Evolutionary conservation across 2,329 filamentous ascomycete species (phyloP), one percentile per base, ranked within the genome.

Genomic region (Neopestalotiopsis clavispora): DNA sequence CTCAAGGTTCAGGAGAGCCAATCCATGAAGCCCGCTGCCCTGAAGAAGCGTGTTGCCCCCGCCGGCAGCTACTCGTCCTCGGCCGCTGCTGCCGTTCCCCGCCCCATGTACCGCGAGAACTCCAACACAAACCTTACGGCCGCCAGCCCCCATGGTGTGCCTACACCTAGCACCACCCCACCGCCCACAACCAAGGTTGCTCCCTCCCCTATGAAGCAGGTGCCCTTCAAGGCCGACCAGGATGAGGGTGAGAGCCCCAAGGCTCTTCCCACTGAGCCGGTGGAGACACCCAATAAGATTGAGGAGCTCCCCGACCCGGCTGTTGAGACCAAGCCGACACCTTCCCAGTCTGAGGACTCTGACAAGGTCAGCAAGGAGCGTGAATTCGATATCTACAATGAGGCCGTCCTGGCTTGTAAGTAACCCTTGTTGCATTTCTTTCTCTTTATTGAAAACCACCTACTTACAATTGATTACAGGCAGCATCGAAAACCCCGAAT

Each of bases 401-500:
- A 98, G 75, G 94, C 95, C 69, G 95, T 93, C 17, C 85, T 99
- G 79, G 90, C 91, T 76, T 99, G 96, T 91, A 85, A 90, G 90
- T 86, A 67, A 62, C 30, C n/a, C 13, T 38, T 23, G 7, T 40
- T 23, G 13, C 17, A 5, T 13, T 23, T 42, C 13, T 42, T 13
- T n/a, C 32, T 13, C 60, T 12, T 28, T 12, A 9, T 57, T n/a
- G n/a, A 60, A 14, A n/a, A 40, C 52, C 40, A 28, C 20, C 45
- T 20, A 70, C 77, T 83, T 77, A 85, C 78, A 74, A 75, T 17
- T 38, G 34, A 38, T 52, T 62, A 75, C 69, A 92, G 90, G 90
- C 86, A 98, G 95, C 84, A 98, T 99, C 81, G 95, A 98, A 79
- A 98, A 98, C 85, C 94, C 92, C 75, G 96, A 99, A 80, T 87